Percentiles rank a stretch among this genome's conserved stretches.
Evolutionary conservation across 73 alveolate species (phyloP).

Genomic region (Paramecium biaurelia): DNA sequence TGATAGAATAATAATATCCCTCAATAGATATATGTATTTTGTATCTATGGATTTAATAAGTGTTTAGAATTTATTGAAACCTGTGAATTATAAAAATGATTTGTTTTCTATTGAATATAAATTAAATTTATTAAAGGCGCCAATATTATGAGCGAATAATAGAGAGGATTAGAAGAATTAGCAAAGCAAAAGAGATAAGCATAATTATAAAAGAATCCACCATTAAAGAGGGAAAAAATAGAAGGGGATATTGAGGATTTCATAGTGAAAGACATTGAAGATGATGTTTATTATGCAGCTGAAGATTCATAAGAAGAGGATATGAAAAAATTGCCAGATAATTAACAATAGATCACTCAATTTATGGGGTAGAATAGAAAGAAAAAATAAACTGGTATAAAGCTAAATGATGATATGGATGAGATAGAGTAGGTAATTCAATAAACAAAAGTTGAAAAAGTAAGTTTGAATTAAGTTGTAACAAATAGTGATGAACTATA

Average conservation of each 20-base stretch:
- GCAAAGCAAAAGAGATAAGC: background rate
- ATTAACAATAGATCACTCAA: background rate
- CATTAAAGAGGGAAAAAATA: background rate
- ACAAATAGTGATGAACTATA: background rate
- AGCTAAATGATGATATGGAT: background rate
- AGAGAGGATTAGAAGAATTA: background rate
- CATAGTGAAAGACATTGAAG: background rate
- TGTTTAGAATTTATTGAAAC: background rate
- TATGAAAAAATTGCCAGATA: background rate
- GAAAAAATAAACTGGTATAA: background rate
- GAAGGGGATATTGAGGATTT: background rate
- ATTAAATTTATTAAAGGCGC: slow-evolving; percentile 24
- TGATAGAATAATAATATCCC: too few relatives aligned
- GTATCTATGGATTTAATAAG: too few relatives aligned
- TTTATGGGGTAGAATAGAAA: background rate
- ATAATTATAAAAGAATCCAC: background rate
- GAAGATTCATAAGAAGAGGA: background rate
- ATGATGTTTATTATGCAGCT: background rate
- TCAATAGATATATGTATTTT: too few relatives aligned
- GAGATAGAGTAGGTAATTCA: background rate
- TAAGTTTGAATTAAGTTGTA: background rate
- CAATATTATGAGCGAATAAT: background rate
- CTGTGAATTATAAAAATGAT: background rate
- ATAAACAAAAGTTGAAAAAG: background rate
- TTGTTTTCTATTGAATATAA: background rate